Evolutionary conservation across 2,329 filamentous ascomycete genomes (phyloP), one percentile per base, ranked within the genome.

Genomic region (Acrocalymma vagum): DNA sequence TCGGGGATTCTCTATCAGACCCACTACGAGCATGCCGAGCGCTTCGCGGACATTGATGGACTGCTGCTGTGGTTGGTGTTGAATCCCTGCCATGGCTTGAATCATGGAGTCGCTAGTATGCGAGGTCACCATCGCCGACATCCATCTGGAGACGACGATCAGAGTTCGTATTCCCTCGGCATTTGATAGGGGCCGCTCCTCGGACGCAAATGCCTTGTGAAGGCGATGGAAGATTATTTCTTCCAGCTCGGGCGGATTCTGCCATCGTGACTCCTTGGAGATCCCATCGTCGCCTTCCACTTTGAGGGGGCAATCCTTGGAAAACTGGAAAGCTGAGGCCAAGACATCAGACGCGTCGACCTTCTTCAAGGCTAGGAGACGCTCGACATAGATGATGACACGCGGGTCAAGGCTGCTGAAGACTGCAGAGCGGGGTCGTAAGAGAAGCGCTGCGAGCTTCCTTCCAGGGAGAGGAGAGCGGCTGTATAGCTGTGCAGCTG

Each of bases 21-120:
- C 78, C 32, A 87, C 70, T 5, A 87, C 68, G 13, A 89, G 72
- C 60, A 85, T 79, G 3, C 85, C 81, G 45, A 89, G 79, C 0
- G 83, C 85, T 29, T 83, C 81, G 14, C 82, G 78, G 2, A 84
- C 75, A 29, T 78, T 82, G 72, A 84, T 79, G 34, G 86, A 83
- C 21, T 84, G 76, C 63, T 24, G 77, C 67, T 36, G 79, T 71
- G 24, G 79, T 75, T 36, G 77, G 68, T 25, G 78, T 75, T 65
- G 60, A 16, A 67, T 65, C 8, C 67, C 73, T 64, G 11, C 45
- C 55, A 72, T 68, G 24, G 67, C 68, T 25, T 72, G 63, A 18
- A 71, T 62, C 58, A 72, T 66, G 9, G 65, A 65, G 26, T 71
- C 65, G 46, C 58, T 69, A 8, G 66, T 68, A 30, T 70, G 66